Percentiles rank a stretch among this genome's conserved stretches.
Conservation (phyloP, 495 filamentous ascomycete species). For the Cudoniella acicularis region DNA sequence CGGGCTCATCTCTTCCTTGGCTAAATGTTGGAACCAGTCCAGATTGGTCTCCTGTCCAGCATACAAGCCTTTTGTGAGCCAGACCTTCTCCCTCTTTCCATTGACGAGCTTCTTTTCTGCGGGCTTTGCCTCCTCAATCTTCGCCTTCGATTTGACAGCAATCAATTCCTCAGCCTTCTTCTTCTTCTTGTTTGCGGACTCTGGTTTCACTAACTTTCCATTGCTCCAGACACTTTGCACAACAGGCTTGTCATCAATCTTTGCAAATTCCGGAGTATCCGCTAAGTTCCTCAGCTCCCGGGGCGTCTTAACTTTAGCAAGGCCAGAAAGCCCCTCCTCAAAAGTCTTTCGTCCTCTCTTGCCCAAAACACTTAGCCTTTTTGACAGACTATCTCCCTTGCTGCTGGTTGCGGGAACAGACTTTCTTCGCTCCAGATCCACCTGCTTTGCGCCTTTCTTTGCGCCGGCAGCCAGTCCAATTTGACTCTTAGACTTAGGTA, state of each 20-base stretch:
- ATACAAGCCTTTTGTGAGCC: constrained; percentile 81
- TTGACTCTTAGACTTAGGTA: constrained; percentile 17
- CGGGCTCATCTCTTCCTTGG: constrained; percentile 57
- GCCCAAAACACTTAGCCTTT: constrained; percentile 39
- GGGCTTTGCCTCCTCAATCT: constrained; percentile 34
- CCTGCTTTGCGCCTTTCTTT: constrained; percentile 14
- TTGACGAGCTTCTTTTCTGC: constrained; percentile 35
- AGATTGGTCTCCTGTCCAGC: constrained; percentile 71
- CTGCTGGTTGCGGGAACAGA: constrained; percentile 41
- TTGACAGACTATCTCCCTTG: constrained; percentile 40
- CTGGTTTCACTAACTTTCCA: constrained; percentile 45
- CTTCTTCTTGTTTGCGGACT: constrained; percentile 34
- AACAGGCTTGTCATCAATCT: constrained; percentile 49
- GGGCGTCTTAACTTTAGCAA: constrained; percentile 13
- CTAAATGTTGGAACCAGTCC: constrained; percentile 54
- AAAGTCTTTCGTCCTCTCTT: constrained; percentile 44
- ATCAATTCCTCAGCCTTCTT: constrained; percentile 31
- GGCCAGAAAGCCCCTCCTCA: constrained; percentile 30
- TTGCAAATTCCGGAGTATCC: constrained; percentile 51
- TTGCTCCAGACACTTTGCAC: constrained; percentile 48
- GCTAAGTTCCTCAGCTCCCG: constrained; percentile 42
- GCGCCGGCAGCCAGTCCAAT: constrained; percentile 10
- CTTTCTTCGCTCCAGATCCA: constrained; percentile 22
- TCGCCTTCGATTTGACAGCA: constrained; percentile 28
- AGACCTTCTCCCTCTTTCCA: constrained; percentile 58